Evolutionary conservation across 805 yeast species (phyloP), one percentile per base, ranked within the genome.

Genomic region (Myxozyma neotropica): DNA sequence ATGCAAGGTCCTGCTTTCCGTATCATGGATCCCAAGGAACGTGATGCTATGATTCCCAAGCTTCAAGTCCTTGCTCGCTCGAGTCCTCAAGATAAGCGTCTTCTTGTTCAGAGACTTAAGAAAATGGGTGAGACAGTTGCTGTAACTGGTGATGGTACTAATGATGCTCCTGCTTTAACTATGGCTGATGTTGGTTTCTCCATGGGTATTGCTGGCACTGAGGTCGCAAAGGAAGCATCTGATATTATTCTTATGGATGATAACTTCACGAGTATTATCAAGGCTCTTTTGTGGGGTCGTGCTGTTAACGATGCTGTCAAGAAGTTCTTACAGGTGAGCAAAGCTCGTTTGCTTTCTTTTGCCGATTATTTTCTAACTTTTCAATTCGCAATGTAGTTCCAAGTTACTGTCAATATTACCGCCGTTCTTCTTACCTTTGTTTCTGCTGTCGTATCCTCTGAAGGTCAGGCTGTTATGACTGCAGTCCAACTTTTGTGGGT

Each of bases 401-500:
- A 94, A 75, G 79, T 94, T 68, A 94, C 98, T 5, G 99, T 94
- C 51, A 94, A 94, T 71, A 83, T 94, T 49, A 93, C 99, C 29
- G 99, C 99, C n/a, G 96, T 93, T 64, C 80, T 88, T 2, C 80
- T 94, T 62, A 93, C 99, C 0, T 94, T 94, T 77, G 88, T 94
- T 19, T 87, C 97, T 45, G 95, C 99, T 12, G 95, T 93, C 54
- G 89, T 92, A 0, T 84, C 91, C 4, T 74, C 83, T 27, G 87
- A 85, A 50, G 93, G 92, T 66, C 75, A 81, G 42, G 89, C 97
- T 4, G 99, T 94, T 8, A 79, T 94, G 69, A 93, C 98, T 29
- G 99, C 99, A 0, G 99, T 94, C 47, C 99, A 94, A 76, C 82
- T 94, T 67, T 79, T 94, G 64, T 94, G 99, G 99, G 97, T 94